Percentiles rank a stretch among this genome's conserved stretches.
phyloP scores from a whole-genome alignment of 2,329 filamentous ascomycete genomes.

The Neurospora sp. region DNA sequence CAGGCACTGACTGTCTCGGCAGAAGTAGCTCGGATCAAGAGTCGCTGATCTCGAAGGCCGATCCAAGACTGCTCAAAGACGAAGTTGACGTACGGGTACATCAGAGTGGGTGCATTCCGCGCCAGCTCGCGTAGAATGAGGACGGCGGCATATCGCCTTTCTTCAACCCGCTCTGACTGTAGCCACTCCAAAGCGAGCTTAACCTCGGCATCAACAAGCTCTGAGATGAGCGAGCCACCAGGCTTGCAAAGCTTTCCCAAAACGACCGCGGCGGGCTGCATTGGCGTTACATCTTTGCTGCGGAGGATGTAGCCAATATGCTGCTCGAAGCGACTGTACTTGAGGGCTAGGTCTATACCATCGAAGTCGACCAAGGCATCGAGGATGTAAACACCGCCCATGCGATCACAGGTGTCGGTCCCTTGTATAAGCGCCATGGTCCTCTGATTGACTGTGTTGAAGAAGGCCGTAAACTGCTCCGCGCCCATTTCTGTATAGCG shows the following conservation, averaged over 20 bases:
- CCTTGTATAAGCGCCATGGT: constrained; percentile 65
- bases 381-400: constrained; percentile 85
- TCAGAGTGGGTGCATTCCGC: constrained; percentile 84
- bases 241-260: constrained; percentile 85
- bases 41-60: constrained; percentile 77
- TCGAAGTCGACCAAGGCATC: constrained; percentile 94
- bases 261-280: constrained; percentile 81
- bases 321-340: constrained; percentile 88
- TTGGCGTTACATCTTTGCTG: constrained; percentile 82
- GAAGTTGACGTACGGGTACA: constrained; percentile 91
- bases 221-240: constrained; percentile 86
- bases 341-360: constrained; percentile 83
- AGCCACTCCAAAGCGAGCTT: constrained; percentile 95
- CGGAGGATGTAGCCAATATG: constrained; percentile 81
- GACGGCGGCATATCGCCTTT: constrained; percentile 84
- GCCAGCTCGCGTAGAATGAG: constrained; percentile 84
- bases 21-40: constrained; percentile 84
- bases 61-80: constrained; percentile 97
- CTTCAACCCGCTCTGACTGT: constrained; percentile 88
- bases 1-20: constrained; percentile 90
- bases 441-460: constrained; percentile 45
- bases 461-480: constrained; percentile 61
- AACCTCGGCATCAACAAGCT: constrained; percentile 92
- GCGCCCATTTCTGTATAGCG: constrained; percentile 55
- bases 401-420: constrained; percentile 75